These are phyloP conservation scores for Daedaleopsis sinensis DNA, from an alignment of 768 basidiomycete genomes.

Conservation along the genomic window DNA sequence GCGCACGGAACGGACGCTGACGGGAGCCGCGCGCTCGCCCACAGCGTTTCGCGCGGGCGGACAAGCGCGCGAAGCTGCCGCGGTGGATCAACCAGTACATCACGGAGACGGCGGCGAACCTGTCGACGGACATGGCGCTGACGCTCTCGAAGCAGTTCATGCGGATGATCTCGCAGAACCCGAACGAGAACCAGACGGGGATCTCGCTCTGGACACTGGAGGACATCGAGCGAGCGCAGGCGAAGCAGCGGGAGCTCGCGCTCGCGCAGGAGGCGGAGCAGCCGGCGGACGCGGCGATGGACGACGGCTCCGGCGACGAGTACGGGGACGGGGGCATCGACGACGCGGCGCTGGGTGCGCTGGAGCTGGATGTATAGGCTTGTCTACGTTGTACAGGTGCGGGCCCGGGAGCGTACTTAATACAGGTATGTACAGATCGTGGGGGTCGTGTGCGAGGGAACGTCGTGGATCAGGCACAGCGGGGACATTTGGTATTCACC, in stretches of 20 bases:
- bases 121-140: constrained; percentile 97
- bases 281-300: constrained; percentile 27
- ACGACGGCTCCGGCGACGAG: constrained; percentile 59
- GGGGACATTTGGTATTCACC: constrained; percentile 13
- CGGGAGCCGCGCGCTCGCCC: not conserved
- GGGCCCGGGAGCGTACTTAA: constrained; percentile 1
- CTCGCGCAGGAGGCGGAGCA: constrained; percentile 49
- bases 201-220: constrained; percentile 94
- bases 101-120: constrained; percentile 95
- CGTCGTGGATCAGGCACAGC: constrained; percentile 3
- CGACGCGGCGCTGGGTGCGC: constrained; percentile 33
- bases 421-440: constrained; percentile 7
- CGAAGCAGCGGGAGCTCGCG: constrained; percentile 72
- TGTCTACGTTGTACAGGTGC: constrained; percentile 14
- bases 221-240: constrained; percentile 86
- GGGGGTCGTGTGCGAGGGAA: not conserved
- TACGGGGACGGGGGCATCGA: constrained; percentile 38
- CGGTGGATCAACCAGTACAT: constrained; percentile 99
- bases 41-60: constrained; percentile 88
- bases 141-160: constrained; percentile 95
- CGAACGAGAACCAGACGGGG: constrained; percentile 94
- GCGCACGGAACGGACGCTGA: constrained; percentile 4
- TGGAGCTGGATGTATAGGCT: constrained; percentile 32
- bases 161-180: constrained; percentile 98
- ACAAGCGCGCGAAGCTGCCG: constrained; percentile 94